phyloP scores from a whole-genome alignment of 1,284 basidiomycete species.

The Chiua sp. region DNA sequence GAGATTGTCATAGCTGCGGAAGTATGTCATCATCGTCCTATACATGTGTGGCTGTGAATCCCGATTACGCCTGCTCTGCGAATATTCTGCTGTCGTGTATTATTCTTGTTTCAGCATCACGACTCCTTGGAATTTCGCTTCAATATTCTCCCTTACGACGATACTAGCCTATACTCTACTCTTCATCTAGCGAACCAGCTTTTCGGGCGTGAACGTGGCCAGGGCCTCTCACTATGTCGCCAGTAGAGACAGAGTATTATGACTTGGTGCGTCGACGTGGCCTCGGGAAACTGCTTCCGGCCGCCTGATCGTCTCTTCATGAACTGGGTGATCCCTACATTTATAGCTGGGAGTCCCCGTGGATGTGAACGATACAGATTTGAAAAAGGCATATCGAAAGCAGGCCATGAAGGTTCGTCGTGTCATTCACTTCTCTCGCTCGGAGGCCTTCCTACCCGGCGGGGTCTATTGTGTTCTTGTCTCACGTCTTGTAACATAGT shows the following conservation, averaged over 20 bases:
- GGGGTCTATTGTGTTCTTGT: neutral
- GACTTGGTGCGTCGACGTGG: constrained; percentile 52
- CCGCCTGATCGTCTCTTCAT: constrained; percentile 5
- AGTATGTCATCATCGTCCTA: constrained; percentile 22
- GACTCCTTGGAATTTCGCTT: neutral
- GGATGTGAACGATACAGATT: constrained; percentile 68
- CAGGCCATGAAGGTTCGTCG: constrained; percentile 87
- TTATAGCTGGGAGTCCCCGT: constrained; percentile 51
- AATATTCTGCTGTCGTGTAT: neutral
- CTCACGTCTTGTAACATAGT: constrained; percentile 50
- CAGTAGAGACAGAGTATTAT: constrained; percentile 71
- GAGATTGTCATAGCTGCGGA: constrained; percentile 5
- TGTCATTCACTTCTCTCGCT: neutral
- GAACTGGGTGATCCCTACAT: neutral
- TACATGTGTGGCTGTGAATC: constrained; percentile 32
- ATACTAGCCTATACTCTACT: constrained; percentile 10
- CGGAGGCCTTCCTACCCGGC: neutral
- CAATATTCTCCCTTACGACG: constrained; percentile 1
- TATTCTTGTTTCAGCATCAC: constrained; percentile 13
- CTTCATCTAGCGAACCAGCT: constrained; percentile 4
- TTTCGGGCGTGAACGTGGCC: neutral
- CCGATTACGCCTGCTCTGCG: neutral
- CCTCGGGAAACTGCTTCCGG: neutral
- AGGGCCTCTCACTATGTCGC: constrained; percentile 51
- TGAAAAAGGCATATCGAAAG: constrained; percentile 97